Percentiles rank a stretch among this genome's conserved stretches.
These are phyloP conservation scores for Novymonas esmeraldas DNA, from an alignment of 208 protist genomes.

Conservation along the genomic window DNA sequence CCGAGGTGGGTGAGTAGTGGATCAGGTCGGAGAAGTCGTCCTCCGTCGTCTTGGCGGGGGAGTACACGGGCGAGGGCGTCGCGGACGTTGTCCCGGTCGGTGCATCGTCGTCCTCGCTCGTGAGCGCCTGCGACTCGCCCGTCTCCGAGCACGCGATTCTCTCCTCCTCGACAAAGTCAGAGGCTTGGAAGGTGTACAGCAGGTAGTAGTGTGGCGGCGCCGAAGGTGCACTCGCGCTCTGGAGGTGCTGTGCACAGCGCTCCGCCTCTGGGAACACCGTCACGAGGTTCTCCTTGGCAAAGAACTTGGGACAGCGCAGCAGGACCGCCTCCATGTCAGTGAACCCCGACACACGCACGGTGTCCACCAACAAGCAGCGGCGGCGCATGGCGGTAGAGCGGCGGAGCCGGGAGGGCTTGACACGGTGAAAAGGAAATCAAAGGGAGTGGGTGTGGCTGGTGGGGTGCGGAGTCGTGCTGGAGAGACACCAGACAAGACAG, in stretches of 20 bases:
- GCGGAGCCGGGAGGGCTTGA: no score
- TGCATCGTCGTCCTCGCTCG: conserved; percentile 21
- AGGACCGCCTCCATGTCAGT: conserved; percentile 42
- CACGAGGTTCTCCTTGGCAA: conserved; percentile 37
- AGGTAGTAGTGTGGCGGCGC: conserved; percentile 24
- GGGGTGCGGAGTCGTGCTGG: no score
- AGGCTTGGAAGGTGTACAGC: conserved; percentile 53
- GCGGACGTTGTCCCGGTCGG: not conserved
- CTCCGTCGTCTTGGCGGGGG: conserved; percentile 1
- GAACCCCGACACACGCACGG: not conserved
- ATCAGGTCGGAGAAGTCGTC: conserved; percentile 40
- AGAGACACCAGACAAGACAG: no score
- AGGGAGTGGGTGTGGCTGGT: no score
- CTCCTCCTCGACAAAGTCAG: conserved; percentile 14
- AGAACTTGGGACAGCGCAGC: conserved; percentile 39
- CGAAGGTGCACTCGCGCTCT: not conserved
- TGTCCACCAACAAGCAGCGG: conserved; percentile 16
- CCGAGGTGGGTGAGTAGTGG: conserved; percentile 26
- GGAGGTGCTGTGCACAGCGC: not conserved
- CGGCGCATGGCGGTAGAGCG: conserved; percentile 14
- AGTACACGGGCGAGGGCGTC: not conserved
- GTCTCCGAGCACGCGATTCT: not conserved
- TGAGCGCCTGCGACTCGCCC: conserved; percentile 21
- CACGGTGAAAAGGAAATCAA: no score
- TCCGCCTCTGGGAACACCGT: conserved; percentile 43